Evolutionary conservation across 2,329 filamentous ascomycete genomes (phyloP).

Genomic region (Epichloe scottii): DNA sequence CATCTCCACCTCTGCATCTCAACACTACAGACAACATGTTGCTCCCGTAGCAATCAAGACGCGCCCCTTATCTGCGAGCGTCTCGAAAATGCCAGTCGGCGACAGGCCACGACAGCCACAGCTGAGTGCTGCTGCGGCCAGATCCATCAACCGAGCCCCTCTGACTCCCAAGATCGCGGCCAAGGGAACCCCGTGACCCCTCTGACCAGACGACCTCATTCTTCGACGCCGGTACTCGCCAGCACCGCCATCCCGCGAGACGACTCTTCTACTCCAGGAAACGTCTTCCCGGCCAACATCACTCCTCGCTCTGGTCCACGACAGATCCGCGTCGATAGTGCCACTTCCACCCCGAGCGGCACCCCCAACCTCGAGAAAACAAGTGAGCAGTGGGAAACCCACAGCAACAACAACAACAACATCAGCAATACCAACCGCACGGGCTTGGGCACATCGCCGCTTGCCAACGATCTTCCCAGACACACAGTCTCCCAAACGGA

Average conservation of each 20-base stretch:
- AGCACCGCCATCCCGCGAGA: slow-evolving; percentile 23
- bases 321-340: slow-evolving; percentile 58
- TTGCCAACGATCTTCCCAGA: slow-evolving; percentile 18
- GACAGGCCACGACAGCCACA: slow-evolving; percentile 55
- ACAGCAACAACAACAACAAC: not conserved
- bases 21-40: slow-evolving; percentile 3
- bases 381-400: slow-evolving; percentile 30
- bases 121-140: slow-evolving; percentile 44
- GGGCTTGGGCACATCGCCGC: slow-evolving; percentile 21
- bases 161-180: slow-evolving; percentile 44
- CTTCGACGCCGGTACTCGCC: slow-evolving; percentile 9
- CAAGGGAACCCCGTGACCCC: slow-evolving; percentile 28
- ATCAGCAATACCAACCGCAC: slow-evolving; percentile 8
- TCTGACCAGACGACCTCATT: slow-evolving; percentile 23
- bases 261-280: slow-evolving; percentile 38
- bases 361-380: slow-evolving; percentile 39
- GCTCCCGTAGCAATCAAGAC: not conserved
- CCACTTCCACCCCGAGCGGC: slow-evolving; percentile 50
- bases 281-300: slow-evolving; percentile 50
- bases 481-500: slow-evolving; percentile 13
- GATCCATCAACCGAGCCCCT: slow-evolving; percentile 36
- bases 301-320: slow-evolving; percentile 69
- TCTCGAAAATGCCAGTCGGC: slow-evolving; percentile 31
- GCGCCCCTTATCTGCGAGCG: slow-evolving; percentile 8
- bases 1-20: not conserved